Conservation (phyloP, 441 rosid species). For the Omphalea diandra region DNA sequence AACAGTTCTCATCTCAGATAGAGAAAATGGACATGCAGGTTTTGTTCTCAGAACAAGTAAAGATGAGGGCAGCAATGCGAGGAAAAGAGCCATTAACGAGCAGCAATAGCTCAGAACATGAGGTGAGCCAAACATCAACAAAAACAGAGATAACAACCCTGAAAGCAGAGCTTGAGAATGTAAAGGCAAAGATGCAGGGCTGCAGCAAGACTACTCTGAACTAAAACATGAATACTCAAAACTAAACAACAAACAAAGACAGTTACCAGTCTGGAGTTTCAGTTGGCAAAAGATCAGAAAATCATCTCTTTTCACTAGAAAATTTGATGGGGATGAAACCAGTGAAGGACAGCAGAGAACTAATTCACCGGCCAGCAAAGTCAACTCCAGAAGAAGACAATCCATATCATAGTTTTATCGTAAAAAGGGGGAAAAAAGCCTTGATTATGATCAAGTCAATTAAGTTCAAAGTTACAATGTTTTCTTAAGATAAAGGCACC, state of each 20-base stretch:
- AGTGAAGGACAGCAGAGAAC: conserved; percentile 30
- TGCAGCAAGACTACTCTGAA: conserved; percentile 58
- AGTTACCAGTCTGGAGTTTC: conserved; percentile 30
- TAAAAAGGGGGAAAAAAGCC: not conserved
- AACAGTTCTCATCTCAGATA: conserved; percentile 17
- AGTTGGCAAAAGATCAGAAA: conserved; percentile 58
- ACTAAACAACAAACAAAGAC: conserved; percentile 46
- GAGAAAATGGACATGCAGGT: conserved; percentile 44
- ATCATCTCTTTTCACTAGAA: conserved; percentile 40
- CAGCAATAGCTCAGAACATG: conserved; percentile 42
- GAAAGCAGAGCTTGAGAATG: conserved; percentile 55
- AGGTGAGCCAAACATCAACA: conserved; percentile 39
- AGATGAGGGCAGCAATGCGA: conserved; percentile 67
- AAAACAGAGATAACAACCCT: conserved; percentile 50
- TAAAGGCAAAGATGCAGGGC: conserved; percentile 56
- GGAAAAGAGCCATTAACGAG: conserved; percentile 46
- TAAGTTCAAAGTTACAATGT: conserved; percentile 1
- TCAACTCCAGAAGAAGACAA: conserved; percentile 33
- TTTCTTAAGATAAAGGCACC: not conserved
- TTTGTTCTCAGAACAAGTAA: conserved; percentile 68
- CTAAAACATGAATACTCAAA: conserved; percentile 60
- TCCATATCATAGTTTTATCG: conserved; percentile 31
- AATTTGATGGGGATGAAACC: conserved; percentile 38
- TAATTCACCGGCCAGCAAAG: conserved; percentile 6
- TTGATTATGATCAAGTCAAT: not conserved